phyloP scores from a whole-genome alignment of 225 moss, liverwort and hornwort genomes.

The Bryoerythrophyllum caledonicum region DNA sequence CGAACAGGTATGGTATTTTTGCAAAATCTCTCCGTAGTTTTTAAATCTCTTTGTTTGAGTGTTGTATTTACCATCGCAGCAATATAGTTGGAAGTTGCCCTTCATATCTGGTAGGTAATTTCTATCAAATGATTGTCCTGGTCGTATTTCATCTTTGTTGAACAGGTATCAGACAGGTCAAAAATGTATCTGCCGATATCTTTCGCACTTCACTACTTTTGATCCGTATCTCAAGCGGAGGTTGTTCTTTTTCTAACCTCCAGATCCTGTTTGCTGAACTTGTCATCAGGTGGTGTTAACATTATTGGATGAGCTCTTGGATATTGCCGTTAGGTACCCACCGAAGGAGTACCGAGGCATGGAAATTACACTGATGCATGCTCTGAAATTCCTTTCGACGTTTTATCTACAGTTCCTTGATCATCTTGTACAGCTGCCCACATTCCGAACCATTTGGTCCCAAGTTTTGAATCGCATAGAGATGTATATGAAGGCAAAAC shows the following conservation, averaged over 20 bases:
- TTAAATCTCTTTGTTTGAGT: neutral
- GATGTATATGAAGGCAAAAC: constrained; percentile 85
- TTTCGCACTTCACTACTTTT: constrained; percentile 11
- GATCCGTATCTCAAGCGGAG: constrained; percentile 16
- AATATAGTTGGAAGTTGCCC: constrained; percentile 15
- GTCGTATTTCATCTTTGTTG: constrained; percentile 7
- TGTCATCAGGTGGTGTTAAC: constrained; percentile 60
- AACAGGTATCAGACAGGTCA: constrained; percentile 1
- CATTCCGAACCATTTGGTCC: constrained; percentile 85
- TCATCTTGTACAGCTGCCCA: constrained; percentile 82
- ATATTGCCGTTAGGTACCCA: constrained; percentile 80
- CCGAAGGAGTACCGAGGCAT: constrained; percentile 92
- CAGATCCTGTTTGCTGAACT: constrained; percentile 19
- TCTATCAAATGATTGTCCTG: neutral
- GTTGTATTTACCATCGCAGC: neutral
- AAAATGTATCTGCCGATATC: neutral
- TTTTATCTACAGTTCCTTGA: constrained; percentile 94
- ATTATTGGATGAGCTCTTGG: constrained; percentile 90
- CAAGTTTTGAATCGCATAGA: constrained; percentile 93
- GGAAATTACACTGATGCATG: constrained; percentile 83
- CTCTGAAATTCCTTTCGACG: constrained; percentile 85
- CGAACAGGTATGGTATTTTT: constrained; percentile 69
- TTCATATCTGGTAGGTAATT: constrained; percentile 7
- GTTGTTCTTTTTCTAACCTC: constrained; percentile 28
- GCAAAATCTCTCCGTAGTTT: neutral